Evolutionary conservation across 495 filamentous ascomycete species (phyloP).

Genomic region (Aspergillus bertholletiae): DNA sequence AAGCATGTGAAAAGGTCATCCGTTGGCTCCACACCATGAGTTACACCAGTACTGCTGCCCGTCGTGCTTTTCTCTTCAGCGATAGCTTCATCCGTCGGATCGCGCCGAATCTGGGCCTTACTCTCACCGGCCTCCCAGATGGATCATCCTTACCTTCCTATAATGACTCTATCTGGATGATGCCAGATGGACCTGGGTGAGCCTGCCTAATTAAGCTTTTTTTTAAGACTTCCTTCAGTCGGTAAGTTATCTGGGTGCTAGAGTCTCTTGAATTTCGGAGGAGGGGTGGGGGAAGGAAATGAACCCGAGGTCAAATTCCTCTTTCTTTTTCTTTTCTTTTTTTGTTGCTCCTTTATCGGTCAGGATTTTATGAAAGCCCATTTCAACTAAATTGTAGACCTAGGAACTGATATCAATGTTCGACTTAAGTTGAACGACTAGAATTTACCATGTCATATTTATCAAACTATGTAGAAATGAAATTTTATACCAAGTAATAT

Average conservation of each 20-base stretch:
- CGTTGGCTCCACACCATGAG: constrained; percentile 45
- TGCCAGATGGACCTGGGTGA: neutral
- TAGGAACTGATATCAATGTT: neutral
- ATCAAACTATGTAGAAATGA: too few species aligned
- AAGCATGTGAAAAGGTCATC: constrained; percentile 45
- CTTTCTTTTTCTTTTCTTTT: too few species aligned
- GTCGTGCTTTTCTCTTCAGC: constrained; percentile 47
- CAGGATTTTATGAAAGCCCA: neutral
- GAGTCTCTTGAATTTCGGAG: too few species aligned
- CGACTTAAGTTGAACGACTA: neutral
- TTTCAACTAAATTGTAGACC: neutral
- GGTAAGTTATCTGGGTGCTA: too few species aligned
- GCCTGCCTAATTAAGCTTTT: too few species aligned
- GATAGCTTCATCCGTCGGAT: constrained; percentile 26
- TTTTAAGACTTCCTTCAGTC: too few species aligned
- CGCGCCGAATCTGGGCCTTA: constrained; percentile 24
- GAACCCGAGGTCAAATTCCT: too few species aligned
- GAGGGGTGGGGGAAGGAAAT: too few species aligned
- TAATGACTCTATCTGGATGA: neutral
- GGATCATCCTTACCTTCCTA: neutral
- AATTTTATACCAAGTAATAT: too few species aligned
- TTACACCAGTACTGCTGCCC: constrained; percentile 36
- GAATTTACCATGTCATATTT: neutral
- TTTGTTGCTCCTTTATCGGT: neutral
- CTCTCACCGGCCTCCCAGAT: constrained; percentile 29